Base-by-base conservation (phyloP, 805 yeast genomes). In the Yarrowia keelungensis region DNA sequence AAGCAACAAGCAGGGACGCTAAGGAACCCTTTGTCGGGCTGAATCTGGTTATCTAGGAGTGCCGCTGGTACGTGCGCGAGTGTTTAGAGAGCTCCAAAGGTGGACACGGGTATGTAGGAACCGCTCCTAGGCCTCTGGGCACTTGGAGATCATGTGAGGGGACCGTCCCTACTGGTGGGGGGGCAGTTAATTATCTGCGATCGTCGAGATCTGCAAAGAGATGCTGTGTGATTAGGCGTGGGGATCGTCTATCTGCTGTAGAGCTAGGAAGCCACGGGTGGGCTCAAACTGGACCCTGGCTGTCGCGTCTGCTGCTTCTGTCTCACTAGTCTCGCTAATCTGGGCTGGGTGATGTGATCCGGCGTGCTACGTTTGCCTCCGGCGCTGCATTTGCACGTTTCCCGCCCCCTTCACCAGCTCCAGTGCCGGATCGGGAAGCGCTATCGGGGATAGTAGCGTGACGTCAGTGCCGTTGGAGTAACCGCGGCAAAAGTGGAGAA, bases 191-290 rank as follows among this genome's bases (percentile, higher is more conserved):
- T 4, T 3, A 3, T 14, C 16, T 14, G 16, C 1, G 59, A 53
- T 53, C 59, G 45, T 39, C 59, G 35, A 39, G 59, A 53, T 53
- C 59, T 53, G 59, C 59, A 8, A 26, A 12, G 59, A 53, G 39
- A 16, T 45, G 0, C 36, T 53, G 32, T 14, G n/a, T 8, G 59
- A 38, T 38, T 32, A 49, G 32, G 53, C 53, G 38, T 3, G 19
- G 15, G 39, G 53, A 49, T 49, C 39, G 32, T 26, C 32, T 26
- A 26, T 26, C 32, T 26, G 32, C 32, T 26, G 32, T 26, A 26
- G 32, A 19, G 36, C 5, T 15, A 26, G 5, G 5, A 16, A 26
- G 10, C 16, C 2, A 14, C 36, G 5, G 32, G 32, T 5, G 32
- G 32, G 32, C 7, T 26, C 32, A 26, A 26, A 26, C 32, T 26